phyloP scores from a whole-genome alignment of 495 filamentous ascomycete genomes.

The Annulohypoxylon stygium region DNA sequence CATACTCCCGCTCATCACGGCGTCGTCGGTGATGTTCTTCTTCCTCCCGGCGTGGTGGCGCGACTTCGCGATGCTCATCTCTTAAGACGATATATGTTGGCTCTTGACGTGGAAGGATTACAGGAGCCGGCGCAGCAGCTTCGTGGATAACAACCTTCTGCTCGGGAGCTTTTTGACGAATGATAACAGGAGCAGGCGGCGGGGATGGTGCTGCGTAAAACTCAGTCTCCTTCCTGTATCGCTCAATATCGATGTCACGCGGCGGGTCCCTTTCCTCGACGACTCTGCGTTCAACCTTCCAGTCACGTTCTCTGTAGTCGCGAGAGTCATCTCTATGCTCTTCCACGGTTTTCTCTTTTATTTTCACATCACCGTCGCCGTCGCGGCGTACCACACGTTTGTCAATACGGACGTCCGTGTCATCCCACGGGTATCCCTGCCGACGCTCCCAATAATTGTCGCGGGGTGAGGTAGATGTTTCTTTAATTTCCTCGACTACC shows the following conservation, averaged over 20 bases:
- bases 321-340: conserved; percentile 45
- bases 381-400: conserved; percentile 59
- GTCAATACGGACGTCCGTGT: conserved; percentile 60
- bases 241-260: conserved; percentile 66
- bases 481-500: conserved; percentile 57
- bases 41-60: conserved; percentile 59
- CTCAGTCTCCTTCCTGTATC: conserved; percentile 75
- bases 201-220: conserved; percentile 71
- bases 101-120: conserved; percentile 74
- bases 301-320: conserved; percentile 58
- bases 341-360: conserved; percentile 48
- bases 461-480: conserved; percentile 52
- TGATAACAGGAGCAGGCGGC: conserved; percentile 71
- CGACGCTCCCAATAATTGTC: conserved; percentile 59
- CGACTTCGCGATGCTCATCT: conserved; percentile 65
- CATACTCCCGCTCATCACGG: conserved; percentile 62
- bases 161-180: conserved; percentile 71
- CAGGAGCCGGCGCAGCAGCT: conserved; percentile 71
- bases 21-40: conserved; percentile 71
- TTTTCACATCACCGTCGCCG: conserved; percentile 44
- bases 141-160: conserved; percentile 82
- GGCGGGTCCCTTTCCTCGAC: conserved; percentile 59
- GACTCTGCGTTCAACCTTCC: conserved; percentile 61
- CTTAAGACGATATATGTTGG: conserved; percentile 78
- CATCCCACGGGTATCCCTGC: conserved; percentile 53